Conservation (phyloP, 2,329 filamentous ascomycete genomes). For the Colletotrichum somersetense region DNA sequence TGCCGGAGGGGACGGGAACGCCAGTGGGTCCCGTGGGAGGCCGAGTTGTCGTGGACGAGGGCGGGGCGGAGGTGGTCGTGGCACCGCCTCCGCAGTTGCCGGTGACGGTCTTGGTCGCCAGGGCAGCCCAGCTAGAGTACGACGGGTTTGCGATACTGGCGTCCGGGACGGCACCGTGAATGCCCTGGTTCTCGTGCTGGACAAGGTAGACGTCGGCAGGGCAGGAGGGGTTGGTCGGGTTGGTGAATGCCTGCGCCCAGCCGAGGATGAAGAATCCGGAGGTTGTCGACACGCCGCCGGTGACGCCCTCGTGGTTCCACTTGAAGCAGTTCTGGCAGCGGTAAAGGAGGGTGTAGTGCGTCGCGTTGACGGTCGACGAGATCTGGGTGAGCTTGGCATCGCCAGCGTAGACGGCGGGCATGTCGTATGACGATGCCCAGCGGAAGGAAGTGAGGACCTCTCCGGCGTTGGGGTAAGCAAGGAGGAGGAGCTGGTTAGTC, state of each 20-base stretch:
- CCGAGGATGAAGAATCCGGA: slow-evolving; percentile 62
- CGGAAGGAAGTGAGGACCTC: slow-evolving; percentile 69
- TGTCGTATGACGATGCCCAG: slow-evolving; percentile 69
- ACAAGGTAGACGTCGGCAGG: slow-evolving; percentile 59
- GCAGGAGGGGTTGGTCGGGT: slow-evolving; percentile 57
- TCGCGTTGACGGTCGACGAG: slow-evolving; percentile 67
- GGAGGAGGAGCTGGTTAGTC: slow-evolving; percentile 68
- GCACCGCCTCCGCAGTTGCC: slow-evolving; percentile 50
- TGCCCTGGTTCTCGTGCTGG: slow-evolving; percentile 67
- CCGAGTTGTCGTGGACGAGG: slow-evolving; percentile 40
- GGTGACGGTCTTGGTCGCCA: slow-evolving; percentile 57
- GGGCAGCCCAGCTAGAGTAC: slow-evolving; percentile 59
- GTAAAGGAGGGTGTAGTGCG: slow-evolving; percentile 73
- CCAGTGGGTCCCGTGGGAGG: slow-evolving; percentile 47
- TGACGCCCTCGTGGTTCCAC: slow-evolving; percentile 64
- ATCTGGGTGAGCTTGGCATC: slow-evolving; percentile 73
- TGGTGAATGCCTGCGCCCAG: slow-evolving; percentile 65
- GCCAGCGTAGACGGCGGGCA: slow-evolving; percentile 71
- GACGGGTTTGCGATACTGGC: slow-evolving; percentile 53
- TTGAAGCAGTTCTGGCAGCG: slow-evolving; percentile 70
- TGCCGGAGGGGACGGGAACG: slow-evolving; percentile 49
- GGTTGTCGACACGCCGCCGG: slow-evolving; percentile 59
- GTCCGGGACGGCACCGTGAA: slow-evolving; percentile 60
- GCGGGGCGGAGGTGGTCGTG: slow-evolving; percentile 47
- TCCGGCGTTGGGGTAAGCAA: slow-evolving; percentile 68